phyloP scores from a whole-genome alignment of 176 grass and related monocot species.

The Rhynchospora pubera region DNA sequence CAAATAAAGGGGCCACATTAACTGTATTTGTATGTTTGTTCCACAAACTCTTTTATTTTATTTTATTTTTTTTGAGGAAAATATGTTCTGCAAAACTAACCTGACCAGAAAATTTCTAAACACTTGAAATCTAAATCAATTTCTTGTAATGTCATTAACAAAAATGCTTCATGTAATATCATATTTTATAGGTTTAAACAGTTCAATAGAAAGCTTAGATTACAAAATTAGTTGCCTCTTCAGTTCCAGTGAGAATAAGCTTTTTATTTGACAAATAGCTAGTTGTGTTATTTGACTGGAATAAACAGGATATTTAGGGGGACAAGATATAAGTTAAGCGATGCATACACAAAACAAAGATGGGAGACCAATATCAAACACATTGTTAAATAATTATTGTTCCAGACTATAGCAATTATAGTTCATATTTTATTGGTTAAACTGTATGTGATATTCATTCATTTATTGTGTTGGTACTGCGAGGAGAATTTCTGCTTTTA shows the following conservation, averaged over 20 bases:
- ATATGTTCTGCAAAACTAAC: not conserved
- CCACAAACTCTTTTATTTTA: too few species aligned
- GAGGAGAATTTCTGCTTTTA: not conserved
- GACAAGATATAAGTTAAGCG: not conserved
- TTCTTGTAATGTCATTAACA: not conserved
- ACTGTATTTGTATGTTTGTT: not conserved
- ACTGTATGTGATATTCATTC: not conserved
- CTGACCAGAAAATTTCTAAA: not conserved
- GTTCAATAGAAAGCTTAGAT: not conserved
- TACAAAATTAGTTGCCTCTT: too few species aligned
- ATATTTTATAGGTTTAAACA: not conserved
- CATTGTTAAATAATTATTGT: not conserved
- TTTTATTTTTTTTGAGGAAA: too few species aligned
- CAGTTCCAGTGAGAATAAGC: too few species aligned
- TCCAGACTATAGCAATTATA: not conserved
- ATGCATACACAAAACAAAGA: not conserved
- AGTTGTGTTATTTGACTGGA: too few species aligned
- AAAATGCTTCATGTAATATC: not conserved
- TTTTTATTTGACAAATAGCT: not conserved
- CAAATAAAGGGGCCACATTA: not conserved
- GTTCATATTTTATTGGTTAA: not conserved
- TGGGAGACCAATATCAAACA: not conserved
- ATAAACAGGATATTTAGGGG: too few species aligned
- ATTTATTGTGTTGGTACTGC: not conserved
- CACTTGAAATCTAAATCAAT: not conserved